Base-by-base conservation (phyloP, 2,329 filamentous ascomycete species). In the Aspergillus hortae region DNA sequence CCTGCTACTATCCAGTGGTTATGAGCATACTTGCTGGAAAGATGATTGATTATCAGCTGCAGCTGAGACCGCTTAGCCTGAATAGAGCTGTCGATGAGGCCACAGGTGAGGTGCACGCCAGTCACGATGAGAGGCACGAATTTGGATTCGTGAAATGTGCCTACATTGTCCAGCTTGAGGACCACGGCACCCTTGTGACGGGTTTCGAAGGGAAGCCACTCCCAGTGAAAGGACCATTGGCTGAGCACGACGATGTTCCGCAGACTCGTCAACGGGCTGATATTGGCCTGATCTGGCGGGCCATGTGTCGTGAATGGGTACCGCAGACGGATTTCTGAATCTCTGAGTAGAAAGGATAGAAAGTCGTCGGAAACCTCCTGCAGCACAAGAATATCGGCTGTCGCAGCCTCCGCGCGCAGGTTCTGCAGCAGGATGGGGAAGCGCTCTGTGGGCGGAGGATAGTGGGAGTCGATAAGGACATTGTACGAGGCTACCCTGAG, bases 211-310 rank as follows among this genome's bases (percentile, higher is more conserved):
- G 50, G 50, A 3, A 52, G 46, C 50, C 50, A 52, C 6, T 49
- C 41, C 50, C 50, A 52, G 6, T 15, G 17, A 17, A 52, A 52
- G 6, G 14, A 32, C 32, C 33, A 52, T 12, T 41, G 46, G 14
- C 45, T 48, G 30, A 52, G 50, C 2, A 48, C 33, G n/a, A 52
- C 46, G 9, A 52, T 52, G 33, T 52, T 52, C n/a, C 50, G 45
- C 7, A 52, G 46, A 10, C 50, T 52, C 14, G 21, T 40, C 6
- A 52, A 36, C 4, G 50, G 50, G 19, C 50, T 25, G 7, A 52
- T 41, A 3, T 52, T 46, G 1, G 38, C 19, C 6, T 52, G 50
- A 19, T 52, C 45, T 1, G 50, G 50, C 12, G 50, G 50, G 4
- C 50, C 50, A 44, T 52, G 50, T 1, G 50, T 52, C 3, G 41